A percentile compares a stretch with the other conserved stretches of the same genome.
Evolutionary conservation across 805 yeast genomes (phyloP).

Genomic region (Saturnispora saitoi): DNA sequence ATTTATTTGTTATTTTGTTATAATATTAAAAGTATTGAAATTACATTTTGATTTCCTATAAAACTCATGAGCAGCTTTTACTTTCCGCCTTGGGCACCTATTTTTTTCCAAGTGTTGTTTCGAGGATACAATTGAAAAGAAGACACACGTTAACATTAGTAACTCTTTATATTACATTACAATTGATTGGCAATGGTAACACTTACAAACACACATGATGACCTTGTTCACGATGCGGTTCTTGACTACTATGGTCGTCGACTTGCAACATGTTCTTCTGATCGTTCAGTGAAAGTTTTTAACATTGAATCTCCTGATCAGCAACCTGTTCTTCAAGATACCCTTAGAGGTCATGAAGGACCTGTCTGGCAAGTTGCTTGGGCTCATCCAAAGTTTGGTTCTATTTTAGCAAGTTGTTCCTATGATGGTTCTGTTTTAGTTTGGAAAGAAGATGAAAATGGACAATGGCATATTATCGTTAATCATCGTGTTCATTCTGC

Average conservation of each 20-base stretch:
- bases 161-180: constrained; percentile 3
- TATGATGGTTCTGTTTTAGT: constrained; percentile 91
- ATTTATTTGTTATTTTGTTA: too few species aligned
- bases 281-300: constrained; percentile 89
- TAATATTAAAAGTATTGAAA: too few species aligned
- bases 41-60: not conserved
- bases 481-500: constrained; percentile 87
- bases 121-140: not conserved
- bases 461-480: constrained; percentile 79
- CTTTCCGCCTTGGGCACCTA: not conserved
- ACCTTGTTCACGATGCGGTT: constrained; percentile 92
- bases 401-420: constrained; percentile 87
- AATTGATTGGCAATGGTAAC: constrained; percentile 43
- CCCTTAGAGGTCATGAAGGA: constrained; percentile 89
- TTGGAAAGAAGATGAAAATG: constrained; percentile 84
- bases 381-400: constrained; percentile 99
- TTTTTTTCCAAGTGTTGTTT: not conserved
- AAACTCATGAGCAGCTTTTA: not conserved
- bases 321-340: constrained; percentile 56
- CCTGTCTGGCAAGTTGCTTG: constrained; percentile 98
- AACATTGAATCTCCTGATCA: constrained; percentile 83
- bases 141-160: not conserved
- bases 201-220: constrained; percentile 86
- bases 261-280: constrained; percentile 93
- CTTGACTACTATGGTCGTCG: constrained; percentile 95